A percentile compares a stretch with the other conserved stretches of the same genome.
Evolutionary conservation across 2,329 filamentous ascomycete species (phyloP).

Genomic region (Pseudogymnoascus sp.): DNA sequence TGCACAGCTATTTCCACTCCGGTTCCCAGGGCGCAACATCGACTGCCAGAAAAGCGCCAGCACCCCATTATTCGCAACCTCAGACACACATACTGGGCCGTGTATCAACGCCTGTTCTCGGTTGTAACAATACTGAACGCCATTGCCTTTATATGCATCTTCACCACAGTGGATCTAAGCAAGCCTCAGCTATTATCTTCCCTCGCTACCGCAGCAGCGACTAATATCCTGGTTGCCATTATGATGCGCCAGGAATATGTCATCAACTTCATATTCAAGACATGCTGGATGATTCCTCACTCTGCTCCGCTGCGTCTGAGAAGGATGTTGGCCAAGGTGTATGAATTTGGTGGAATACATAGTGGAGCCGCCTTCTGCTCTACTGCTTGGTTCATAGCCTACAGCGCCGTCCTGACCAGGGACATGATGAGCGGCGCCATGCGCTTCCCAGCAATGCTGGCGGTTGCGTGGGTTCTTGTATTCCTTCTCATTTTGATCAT

Average conservation of each 20-base stretch:
- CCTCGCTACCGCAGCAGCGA: constrained; percentile 28
- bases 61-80: constrained; percentile 13
- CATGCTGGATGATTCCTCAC: constrained; percentile 38
- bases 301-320: constrained; percentile 41
- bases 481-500: constrained; percentile 40
- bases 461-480: constrained; percentile 29
- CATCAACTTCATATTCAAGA: constrained; percentile 42
- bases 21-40: neutral
- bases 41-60: neutral
- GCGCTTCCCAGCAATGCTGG: neutral
- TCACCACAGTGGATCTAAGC: constrained; percentile 10
- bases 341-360: constrained; percentile 46
- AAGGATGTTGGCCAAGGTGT: constrained; percentile 40
- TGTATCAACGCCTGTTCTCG: constrained; percentile 50
- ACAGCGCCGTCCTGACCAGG: constrained; percentile 25
- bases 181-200: constrained; percentile 7
- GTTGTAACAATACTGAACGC: constrained; percentile 43
- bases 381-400: constrained; percentile 39
- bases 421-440: neutral
- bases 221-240: constrained; percentile 42
- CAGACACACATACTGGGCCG: constrained; percentile 36
- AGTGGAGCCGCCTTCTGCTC: constrained; percentile 42
- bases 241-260: constrained; percentile 45
- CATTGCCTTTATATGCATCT: constrained; percentile 33
- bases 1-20: neutral